Evolutionary conservation across 768 basidiomycete genomes (phyloP).

Genomic region (Suillus ampliporus): DNA sequence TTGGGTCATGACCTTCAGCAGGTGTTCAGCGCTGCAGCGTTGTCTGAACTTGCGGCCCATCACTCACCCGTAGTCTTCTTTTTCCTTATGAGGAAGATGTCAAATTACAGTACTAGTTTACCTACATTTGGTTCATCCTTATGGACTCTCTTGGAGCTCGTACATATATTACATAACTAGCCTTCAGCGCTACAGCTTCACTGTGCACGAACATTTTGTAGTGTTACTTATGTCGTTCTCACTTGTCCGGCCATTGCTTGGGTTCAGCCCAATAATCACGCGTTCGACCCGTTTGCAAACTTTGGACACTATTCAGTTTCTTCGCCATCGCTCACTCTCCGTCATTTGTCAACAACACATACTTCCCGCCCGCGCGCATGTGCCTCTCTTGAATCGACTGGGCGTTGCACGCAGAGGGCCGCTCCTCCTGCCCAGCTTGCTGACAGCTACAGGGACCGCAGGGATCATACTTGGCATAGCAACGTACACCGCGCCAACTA

Average conservation of each 20-base stretch:
- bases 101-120: constrained; percentile 10
- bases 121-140: neutral
- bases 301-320: constrained; percentile 4
- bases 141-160: neutral
- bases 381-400: constrained; percentile 2
- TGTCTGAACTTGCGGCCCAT: neutral
- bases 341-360: neutral
- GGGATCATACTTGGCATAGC: constrained; percentile 53
- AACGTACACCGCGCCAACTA: constrained; percentile 37
- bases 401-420: constrained; percentile 12
- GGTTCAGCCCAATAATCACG: constrained; percentile 20
- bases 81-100: constrained; percentile 12
- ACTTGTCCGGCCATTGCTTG: constrained; percentile 20
- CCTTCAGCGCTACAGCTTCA: too few species aligned
- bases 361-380: constrained; percentile 2
- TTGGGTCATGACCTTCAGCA: too few species aligned
- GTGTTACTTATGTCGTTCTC: neutral
- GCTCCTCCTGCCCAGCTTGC: constrained; percentile 21
- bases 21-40: neutral
- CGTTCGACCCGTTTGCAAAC: constrained; percentile 13
- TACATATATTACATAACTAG: neutral
- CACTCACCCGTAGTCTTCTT: neutral
- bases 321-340: constrained; percentile 10
- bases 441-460: constrained; percentile 41
- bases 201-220: neutral